A percentile compares a stretch with the other conserved stretches of the same genome.
These are phyloP conservation scores for Botrytis fabae DNA, from an alignment of 2,329 filamentous ascomycete genomes.

Conservation along the genomic window DNA sequence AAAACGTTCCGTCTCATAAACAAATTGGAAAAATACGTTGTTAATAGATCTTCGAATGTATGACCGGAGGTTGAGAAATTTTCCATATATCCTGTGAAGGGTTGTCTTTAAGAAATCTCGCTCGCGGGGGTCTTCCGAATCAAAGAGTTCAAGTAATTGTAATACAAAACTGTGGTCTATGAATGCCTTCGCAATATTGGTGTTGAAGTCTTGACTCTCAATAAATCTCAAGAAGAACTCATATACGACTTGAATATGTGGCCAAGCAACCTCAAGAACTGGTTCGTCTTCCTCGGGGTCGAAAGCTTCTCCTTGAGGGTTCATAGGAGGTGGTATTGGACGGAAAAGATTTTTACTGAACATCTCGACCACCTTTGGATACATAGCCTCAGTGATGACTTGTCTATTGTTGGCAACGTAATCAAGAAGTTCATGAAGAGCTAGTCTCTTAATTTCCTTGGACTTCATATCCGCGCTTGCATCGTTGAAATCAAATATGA, in stretches of 20 bases:
- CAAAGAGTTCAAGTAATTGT: slow-evolving; percentile 94
- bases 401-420: slow-evolving; percentile 98
- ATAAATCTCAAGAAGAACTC: slow-evolving; percentile 99
- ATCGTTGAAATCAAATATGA: slow-evolving; percentile 99
- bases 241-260: slow-evolving; percentile 98
- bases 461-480: slow-evolving; percentile 98
- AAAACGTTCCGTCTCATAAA: slow-evolving; percentile 97
- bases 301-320: slow-evolving; percentile 96
- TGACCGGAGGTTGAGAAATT: slow-evolving; percentile 95
- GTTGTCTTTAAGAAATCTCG: slow-evolving; percentile 98
- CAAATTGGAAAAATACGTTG: slow-evolving; percentile 99
- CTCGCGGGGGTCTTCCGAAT: slow-evolving; percentile 95
- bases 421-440: slow-evolving; percentile 91
- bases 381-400: slow-evolving; percentile 99
- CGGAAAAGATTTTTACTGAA: slow-evolving; percentile 98
- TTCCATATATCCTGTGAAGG: slow-evolving; percentile 95
- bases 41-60: slow-evolving; percentile 99
- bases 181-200: slow-evolving; percentile 97
- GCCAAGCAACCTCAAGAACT: slow-evolving; percentile 97
- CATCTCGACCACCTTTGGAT: slow-evolving; percentile 97
- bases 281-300: slow-evolving; percentile 98
- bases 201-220: slow-evolving; percentile 99
- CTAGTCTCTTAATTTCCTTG: slow-evolving; percentile 97
- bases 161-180: slow-evolving; percentile 98
- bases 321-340: slow-evolving; percentile 94